phyloP scores from a whole-genome alignment of 768 basidiomycete species.

The Amanita thiersii region DNA sequence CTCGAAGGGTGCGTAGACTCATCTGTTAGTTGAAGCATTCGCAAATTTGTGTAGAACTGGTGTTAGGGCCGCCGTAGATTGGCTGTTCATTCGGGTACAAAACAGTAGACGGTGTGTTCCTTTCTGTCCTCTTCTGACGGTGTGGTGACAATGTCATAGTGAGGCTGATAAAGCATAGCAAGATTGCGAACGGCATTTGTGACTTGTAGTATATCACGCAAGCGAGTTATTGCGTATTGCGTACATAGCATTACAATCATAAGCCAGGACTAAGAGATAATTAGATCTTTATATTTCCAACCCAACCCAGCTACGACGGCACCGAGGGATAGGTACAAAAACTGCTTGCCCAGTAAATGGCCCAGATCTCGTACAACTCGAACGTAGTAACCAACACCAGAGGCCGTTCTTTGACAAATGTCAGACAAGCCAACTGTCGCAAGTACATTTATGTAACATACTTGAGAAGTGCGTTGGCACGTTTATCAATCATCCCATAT shows the following conservation, averaged over 20 bases:
- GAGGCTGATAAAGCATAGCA: no score
- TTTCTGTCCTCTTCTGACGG: no score
- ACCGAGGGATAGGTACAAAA: conserved; percentile 14
- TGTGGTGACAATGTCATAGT: no score
- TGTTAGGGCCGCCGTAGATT: conserved; percentile 84
- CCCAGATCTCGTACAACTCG: conserved; percentile 17
- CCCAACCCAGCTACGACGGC: conserved; percentile 10
- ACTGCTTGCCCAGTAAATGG: conserved; percentile 20
- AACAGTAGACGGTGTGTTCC: conserved; percentile 70
- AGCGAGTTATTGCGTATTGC: neutral
- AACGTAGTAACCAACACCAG: neutral
- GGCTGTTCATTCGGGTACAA: conserved; percentile 91
- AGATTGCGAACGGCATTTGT: no score
- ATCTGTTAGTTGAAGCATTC: neutral
- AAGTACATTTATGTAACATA: conserved; percentile 13
- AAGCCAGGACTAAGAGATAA: neutral
- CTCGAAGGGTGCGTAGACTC: conserved; percentile 66
- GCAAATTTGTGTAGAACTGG: conserved; percentile 53
- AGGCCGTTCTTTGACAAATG: neutral
- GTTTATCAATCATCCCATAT: conserved; percentile 42
- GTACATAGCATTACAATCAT: no score
- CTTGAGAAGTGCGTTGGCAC: conserved; percentile 25
- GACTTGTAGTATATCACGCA: neutral
- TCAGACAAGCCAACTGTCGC: neutral
- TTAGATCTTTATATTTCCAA: neutral